Evolutionary conservation across 208 protist species (phyloP).

Genomic region (Balamuthia mandrillaris): DNA sequence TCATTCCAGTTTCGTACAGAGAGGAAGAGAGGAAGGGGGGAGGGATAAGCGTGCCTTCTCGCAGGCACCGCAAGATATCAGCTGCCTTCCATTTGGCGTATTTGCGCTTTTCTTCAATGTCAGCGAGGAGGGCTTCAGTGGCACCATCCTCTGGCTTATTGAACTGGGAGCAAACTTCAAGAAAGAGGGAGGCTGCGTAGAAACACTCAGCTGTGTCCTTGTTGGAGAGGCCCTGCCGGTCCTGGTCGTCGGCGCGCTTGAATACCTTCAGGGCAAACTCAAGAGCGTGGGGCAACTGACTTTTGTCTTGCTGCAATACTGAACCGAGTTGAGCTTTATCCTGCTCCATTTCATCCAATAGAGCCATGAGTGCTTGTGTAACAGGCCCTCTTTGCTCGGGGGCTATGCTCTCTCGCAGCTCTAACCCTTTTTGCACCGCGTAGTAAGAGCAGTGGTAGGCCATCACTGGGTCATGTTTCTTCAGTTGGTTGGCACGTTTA

Average conservation of each 20-base stretch:
- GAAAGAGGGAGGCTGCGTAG: constrained; percentile 1
- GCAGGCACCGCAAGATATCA: not conserved
- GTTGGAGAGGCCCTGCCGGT: not conserved
- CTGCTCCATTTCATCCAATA: not conserved
- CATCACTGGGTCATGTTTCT: not conserved
- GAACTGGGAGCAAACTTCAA: constrained; percentile 1
- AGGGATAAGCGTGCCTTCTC: too few species aligned
- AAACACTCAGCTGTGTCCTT: constrained; percentile 20
- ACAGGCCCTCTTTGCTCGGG: not conserved
- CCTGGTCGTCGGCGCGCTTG: not conserved
- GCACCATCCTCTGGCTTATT: too few species aligned
- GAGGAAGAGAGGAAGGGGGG: too few species aligned
- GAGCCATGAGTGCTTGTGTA: too few species aligned
- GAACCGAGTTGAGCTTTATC: not conserved
- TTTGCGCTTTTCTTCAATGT: constrained; percentile 23
- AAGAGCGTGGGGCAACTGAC: not conserved
- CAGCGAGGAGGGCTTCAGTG: not conserved
- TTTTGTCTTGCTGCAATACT: not conserved
- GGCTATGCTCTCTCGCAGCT: not conserved
- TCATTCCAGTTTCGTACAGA: too few species aligned
- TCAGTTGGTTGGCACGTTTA: not conserved
- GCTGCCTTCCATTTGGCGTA: constrained; percentile 27
- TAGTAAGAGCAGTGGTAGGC: constrained; percentile 8
- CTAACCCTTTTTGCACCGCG: not conserved
- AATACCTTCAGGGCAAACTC: constrained; percentile 23